Percentiles rank a stretch among this genome's conserved stretches.
Conservation (phyloP, 2,329 filamentous ascomycete genomes). For the Diaporthe capsici region DNA sequence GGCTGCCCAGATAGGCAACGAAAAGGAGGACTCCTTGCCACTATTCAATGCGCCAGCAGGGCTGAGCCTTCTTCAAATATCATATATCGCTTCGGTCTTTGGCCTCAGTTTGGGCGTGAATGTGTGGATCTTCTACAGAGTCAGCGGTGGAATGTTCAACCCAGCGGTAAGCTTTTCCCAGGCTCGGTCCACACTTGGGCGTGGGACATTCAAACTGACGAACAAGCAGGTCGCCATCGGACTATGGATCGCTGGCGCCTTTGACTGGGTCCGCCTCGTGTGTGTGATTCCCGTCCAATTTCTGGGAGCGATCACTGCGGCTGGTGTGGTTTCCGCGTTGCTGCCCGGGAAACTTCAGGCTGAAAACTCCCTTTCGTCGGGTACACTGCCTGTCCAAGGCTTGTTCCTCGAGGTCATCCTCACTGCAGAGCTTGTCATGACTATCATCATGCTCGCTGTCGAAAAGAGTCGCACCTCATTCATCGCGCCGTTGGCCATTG, state of each 20-base stretch:
- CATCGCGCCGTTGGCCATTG: slow-evolving; percentile 74
- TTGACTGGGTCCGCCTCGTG: slow-evolving; percentile 64
- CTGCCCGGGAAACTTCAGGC: slow-evolving; percentile 68
- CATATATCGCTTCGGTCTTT: slow-evolving; percentile 64
- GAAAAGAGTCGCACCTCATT: slow-evolving; percentile 76
- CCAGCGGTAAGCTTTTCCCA: slow-evolving; percentile 52
- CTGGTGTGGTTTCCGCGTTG: slow-evolving; percentile 68
- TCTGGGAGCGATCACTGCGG: slow-evolving; percentile 70
- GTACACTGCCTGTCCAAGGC: slow-evolving; percentile 61
- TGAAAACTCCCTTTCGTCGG: slow-evolving; percentile 60
- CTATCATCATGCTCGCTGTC: slow-evolving; percentile 71
- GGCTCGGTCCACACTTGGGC: not conserved
- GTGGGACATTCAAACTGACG: not conserved
- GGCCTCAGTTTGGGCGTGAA: slow-evolving; percentile 66
- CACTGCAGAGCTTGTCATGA: slow-evolving; percentile 66
- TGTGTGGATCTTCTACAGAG: slow-evolving; percentile 70
- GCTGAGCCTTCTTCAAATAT: slow-evolving; percentile 43
- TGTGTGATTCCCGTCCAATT: slow-evolving; percentile 71
- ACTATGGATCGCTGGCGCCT: slow-evolving; percentile 69
- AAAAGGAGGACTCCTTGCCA: slow-evolving; percentile 37
- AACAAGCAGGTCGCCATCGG: slow-evolving; percentile 62
- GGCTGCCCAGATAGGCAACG: slow-evolving; percentile 48
- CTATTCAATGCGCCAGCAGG: slow-evolving; percentile 28
- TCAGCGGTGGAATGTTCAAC: slow-evolving; percentile 67
- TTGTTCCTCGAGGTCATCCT: slow-evolving; percentile 70